Conservation (phyloP, 2,329 filamentous ascomycete species). For the Tolypocladium ovalisporum region DNA sequence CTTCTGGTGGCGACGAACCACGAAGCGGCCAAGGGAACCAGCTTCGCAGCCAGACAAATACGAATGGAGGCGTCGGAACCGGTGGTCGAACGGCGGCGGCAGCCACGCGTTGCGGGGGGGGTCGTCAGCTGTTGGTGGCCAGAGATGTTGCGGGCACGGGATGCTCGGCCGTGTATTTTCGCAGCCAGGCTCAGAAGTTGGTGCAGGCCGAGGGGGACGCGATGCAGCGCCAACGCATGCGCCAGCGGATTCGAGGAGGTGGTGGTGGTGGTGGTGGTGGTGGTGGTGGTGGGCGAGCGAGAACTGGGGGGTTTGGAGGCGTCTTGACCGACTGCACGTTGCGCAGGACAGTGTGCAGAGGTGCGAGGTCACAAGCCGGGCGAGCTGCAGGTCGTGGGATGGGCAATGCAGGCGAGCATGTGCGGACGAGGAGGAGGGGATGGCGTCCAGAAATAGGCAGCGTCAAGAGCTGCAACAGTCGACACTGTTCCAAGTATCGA, state of each 20-base stretch:
- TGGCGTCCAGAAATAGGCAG: neutral
- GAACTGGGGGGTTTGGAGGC: neutral
- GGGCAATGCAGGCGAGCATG: neutral
- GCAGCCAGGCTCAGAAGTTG: neutral
- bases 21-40: neutral
- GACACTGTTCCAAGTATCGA: too few relatives aligned
- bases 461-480: neutral
- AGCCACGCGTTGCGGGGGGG: too few relatives aligned
- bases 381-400: neutral
- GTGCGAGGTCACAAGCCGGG: neutral
- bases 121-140: neutral
- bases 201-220: neutral
- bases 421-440: neutral
- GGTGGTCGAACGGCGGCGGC: neutral
- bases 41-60: neutral
- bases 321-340: slow-evolving; percentile 2
- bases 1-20: neutral
- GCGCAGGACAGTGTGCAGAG: neutral
- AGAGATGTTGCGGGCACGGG: neutral
- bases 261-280: neutral
- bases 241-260: neutral
- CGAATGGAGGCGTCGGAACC: neutral
- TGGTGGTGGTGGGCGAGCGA: neutral
- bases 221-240: slow-evolving; percentile 2
- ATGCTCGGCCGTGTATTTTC: neutral